A percentile compares a stretch with the other conserved stretches of the same genome.
Evolutionary conservation across 1,284 basidiomycete species (phyloP).

Genomic region (Cerrena zonata): DNA sequence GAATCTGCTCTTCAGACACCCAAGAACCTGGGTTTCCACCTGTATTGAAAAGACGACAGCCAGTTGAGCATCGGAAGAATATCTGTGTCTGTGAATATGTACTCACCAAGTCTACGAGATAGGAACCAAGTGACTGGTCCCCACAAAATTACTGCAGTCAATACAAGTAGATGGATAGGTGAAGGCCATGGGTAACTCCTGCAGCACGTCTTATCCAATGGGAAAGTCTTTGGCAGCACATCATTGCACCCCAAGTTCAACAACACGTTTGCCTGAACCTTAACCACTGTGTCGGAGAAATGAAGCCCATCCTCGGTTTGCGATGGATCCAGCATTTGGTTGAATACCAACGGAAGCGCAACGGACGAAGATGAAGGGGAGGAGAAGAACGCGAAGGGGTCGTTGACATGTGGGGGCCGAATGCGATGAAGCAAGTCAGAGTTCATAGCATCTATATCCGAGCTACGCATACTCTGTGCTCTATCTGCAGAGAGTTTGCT

Average conservation of each 20-base stretch:
- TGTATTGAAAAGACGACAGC: not conserved
- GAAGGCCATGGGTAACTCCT: slow-evolving; percentile 67
- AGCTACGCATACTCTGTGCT: slow-evolving; percentile 59
- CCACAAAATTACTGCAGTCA: slow-evolving; percentile 48
- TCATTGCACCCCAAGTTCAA: slow-evolving; percentile 82
- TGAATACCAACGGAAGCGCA: slow-evolving; percentile 70
- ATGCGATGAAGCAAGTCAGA: slow-evolving; percentile 72
- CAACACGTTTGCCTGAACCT: slow-evolving; percentile 71
- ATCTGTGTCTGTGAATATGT: no score
- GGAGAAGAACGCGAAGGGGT: slow-evolving; percentile 27
- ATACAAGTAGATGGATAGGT: slow-evolving; percentile 53
- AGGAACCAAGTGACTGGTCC: slow-evolving; percentile 48
- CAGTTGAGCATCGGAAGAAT: not conserved
- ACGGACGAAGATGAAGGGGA: slow-evolving; percentile 33
- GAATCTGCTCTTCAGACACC: slow-evolving; percentile 34
- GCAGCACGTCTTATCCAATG: slow-evolving; percentile 81
- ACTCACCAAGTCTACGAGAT: slow-evolving; percentile 31
- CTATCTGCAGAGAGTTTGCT: slow-evolving; percentile 61
- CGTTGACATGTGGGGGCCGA: slow-evolving; percentile 30
- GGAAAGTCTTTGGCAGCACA: slow-evolving; percentile 59
- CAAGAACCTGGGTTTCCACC: slow-evolving; percentile 26
- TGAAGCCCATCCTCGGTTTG: slow-evolving; percentile 82
- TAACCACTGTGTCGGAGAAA: slow-evolving; percentile 60
- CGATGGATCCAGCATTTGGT: slow-evolving; percentile 64
- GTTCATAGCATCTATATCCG: slow-evolving; percentile 85